Evolutionary conservation across 805 yeast genomes (phyloP).

Genomic region (Komagataella phaffii): DNA sequence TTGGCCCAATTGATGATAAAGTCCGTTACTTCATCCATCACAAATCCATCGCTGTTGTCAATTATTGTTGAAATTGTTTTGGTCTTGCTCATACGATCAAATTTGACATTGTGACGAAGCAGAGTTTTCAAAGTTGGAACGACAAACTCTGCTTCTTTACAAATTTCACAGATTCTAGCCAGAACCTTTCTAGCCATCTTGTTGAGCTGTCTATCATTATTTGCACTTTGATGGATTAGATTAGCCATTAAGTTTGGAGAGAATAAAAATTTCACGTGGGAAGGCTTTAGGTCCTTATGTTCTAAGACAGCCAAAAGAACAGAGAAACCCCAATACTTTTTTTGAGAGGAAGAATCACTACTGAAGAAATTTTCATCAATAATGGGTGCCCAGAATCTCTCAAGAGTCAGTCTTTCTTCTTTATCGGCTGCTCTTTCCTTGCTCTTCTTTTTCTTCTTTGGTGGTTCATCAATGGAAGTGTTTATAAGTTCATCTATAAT

Average conservation of each 20-base stretch:
- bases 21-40: conserved; percentile 3
- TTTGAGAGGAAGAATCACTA: conserved; percentile 66
- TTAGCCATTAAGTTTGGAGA: conserved; percentile 60
- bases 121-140: conserved; percentile 15
- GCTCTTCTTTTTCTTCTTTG: conserved; percentile 11
- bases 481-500: conserved; percentile 30
- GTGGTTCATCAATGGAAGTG: conserved; percentile 2
- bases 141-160: conserved; percentile 22
- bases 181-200: conserved; percentile 48
- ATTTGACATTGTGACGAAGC: conserved; percentile 39
- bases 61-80: conserved; percentile 43
- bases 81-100: conserved; percentile 66
- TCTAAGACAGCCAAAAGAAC: conserved; percentile 40
- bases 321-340: conserved; percentile 80
- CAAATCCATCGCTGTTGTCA: conserved; percentile 7
- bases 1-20: conserved; percentile 7
- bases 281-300: conserved; percentile 6
- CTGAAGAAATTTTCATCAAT: conserved; percentile 75
- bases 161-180: conserved; percentile 23
- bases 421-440: conserved; percentile 4
- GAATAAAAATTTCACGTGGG: conserved; percentile 20
- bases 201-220: conserved; percentile 49
- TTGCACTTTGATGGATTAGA: conserved; percentile 63
- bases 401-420: conserved; percentile 19
- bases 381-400: conserved; percentile 68